Base-by-base conservation (phyloP, 768 basidiomycete species). In the Leccinum truebloodii region DNA sequence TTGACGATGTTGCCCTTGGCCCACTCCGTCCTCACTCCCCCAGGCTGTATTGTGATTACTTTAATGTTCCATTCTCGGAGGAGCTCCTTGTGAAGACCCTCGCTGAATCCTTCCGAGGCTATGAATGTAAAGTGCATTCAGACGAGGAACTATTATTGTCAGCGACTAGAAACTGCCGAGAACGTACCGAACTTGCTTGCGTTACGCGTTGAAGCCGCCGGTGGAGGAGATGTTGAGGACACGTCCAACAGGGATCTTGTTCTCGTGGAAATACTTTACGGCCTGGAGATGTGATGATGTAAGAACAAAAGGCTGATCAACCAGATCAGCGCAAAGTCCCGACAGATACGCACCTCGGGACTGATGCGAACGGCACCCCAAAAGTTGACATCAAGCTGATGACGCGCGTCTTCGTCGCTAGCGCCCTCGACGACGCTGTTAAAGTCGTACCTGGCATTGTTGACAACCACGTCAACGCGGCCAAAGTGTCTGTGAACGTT, bases 381-480 rank as follows among this genome's bases (percentile, higher is more conserved):
- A 54, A 75, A 75, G 65, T 75, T 73, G 1, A 71, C 69, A 6
- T 74, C 73, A 37, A 77, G 71, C 52, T 71, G 63, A 46, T 51
- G 22, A 3, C 72, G 70, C 0, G 69, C 73, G 7, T 66, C 67
- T 39, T 65, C 67, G n/a, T 75, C 70, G 8, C 57, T 63, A 8
- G 65, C 63, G 12, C 53, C 55, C 54, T 76, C 75, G 10, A 73
- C 65, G 46, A 76, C 70, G 10, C 65, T 60, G 14, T 58, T 55
- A 26, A 67, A 18, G 2, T 51, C 67, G 32, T 65, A 67, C 6
- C 63, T 73, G 0, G 75, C 76, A 16, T 77, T 77, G 64, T 74
- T 77, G 56, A 71, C 67, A 14, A 77, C 70, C 28, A 74, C 66
- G 49, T 76, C 74, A n/a, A 77, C 30, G 4, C 71, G 67, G 13